These are phyloP conservation scores for Samsoniella hepiali DNA, from an alignment of 2,329 filamentous ascomycete species.

Conservation along the genomic window DNA sequence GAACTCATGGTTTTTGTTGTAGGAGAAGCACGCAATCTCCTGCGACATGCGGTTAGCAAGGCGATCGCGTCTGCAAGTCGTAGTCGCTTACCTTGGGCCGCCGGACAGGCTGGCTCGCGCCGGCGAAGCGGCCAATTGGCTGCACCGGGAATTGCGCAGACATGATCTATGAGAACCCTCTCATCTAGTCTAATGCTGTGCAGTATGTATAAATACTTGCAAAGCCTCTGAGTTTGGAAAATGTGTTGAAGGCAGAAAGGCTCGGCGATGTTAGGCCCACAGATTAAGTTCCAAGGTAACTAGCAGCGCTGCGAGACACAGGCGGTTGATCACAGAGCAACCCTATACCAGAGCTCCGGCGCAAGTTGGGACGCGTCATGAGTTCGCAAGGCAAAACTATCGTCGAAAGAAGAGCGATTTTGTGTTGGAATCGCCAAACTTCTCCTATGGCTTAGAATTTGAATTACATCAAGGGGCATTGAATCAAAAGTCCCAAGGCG, in stretches of 20 bases:
- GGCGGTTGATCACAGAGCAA: neutral
- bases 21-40: slow-evolving; percentile 94
- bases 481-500: neutral
- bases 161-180: slow-evolving; percentile 1
- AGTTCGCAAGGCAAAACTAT: neutral
- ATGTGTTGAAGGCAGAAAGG: neutral
- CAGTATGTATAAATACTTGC: neutral
- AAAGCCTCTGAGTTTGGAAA: neutral
- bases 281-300: neutral
- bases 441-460: neutral
- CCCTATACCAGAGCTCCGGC: neutral
- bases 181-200: neutral
- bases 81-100: slow-evolving; percentile 62
- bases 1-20: slow-evolving; percentile 78
- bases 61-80: neutral
- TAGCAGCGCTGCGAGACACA: too few species aligned
- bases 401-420: too few species aligned
- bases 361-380: neutral
- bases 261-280: neutral
- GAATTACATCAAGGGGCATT: neutral
- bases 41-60: slow-evolving; percentile 32
- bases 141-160: slow-evolving; percentile 57
- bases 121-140: slow-evolving; percentile 66
- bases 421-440: neutral
- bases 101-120: slow-evolving; percentile 66